phyloP scores from a whole-genome alignment of 2,329 filamentous ascomycete genomes.

The Chalaropsis thielavioides region DNA sequence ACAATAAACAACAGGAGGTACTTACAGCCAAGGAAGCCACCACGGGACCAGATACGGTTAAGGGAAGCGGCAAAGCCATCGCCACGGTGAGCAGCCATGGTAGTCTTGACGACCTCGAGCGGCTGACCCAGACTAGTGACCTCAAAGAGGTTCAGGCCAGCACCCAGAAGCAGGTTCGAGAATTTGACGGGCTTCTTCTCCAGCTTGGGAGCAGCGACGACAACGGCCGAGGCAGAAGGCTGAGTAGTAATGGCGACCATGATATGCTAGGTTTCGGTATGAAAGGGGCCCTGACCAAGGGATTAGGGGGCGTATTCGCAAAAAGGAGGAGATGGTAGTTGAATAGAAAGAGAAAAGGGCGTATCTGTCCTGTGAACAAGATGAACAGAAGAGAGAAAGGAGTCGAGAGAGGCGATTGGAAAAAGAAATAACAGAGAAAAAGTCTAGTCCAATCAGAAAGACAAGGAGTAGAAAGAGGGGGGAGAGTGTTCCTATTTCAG shows the following conservation, averaged over 20 bases:
- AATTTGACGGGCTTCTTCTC: conserved; percentile 99
- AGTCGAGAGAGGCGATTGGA: conserved; percentile 18
- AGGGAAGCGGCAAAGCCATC: conserved; percentile 76
- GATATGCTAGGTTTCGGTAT: conserved; percentile 35
- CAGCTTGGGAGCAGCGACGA: conserved; percentile 40
- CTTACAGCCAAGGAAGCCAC: conserved; percentile 88
- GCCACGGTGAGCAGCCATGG: conserved; percentile 92
- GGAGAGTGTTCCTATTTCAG: conserved; percentile 14
- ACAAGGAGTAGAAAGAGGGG: conserved; percentile 12
- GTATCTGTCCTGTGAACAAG: not conserved
- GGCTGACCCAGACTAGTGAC: conserved; percentile 57
- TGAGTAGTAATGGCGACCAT: conserved; percentile 46
- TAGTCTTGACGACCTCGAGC: conserved; percentile 97
- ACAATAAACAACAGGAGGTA: conserved; percentile 21
- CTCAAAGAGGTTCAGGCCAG: conserved; percentile 93
- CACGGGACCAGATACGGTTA: conserved; percentile 79
- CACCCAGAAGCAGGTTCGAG: conserved; percentile 91
- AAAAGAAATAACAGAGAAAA: conserved; percentile 6
- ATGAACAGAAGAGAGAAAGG: conserved; percentile 6
- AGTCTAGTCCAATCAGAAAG: not conserved
- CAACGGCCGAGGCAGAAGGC: conserved; percentile 38
- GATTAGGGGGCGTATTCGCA: conserved; percentile 79
- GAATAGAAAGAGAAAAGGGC: conserved; percentile 3
- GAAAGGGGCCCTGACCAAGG: conserved; percentile 94
- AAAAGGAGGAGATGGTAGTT: conserved; percentile 19